These are phyloP conservation scores for Xylaria telfairii DNA, from an alignment of 495 filamentous ascomycete genomes.

Conservation along the genomic window DNA sequence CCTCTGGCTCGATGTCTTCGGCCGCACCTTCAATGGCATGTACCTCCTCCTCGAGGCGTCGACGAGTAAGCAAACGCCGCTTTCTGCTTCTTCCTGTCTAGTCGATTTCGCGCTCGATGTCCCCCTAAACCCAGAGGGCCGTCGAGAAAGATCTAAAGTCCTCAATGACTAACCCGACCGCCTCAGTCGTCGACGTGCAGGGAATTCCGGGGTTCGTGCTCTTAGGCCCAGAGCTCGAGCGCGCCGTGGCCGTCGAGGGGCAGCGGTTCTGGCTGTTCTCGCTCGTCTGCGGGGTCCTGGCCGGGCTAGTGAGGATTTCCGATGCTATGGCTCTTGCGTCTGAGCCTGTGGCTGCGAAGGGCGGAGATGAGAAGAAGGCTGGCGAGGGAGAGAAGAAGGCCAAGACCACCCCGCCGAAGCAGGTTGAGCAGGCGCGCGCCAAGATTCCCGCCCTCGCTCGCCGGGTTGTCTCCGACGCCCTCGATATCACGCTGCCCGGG, in stretches of 20 bases:
- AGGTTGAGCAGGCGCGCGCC: constrained; percentile 23
- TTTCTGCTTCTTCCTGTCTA: no score
- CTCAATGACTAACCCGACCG: no score
- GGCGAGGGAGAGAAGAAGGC: neutral
- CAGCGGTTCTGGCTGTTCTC: constrained; percentile 71
- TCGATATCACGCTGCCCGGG: constrained; percentile 65
- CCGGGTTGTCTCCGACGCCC: constrained; percentile 56
- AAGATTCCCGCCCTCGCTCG: constrained; percentile 40
- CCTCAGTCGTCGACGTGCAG: constrained; percentile 52
- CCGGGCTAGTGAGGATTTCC: constrained; percentile 35
- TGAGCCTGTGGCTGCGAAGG: neutral
- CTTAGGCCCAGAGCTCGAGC: constrained; percentile 39
- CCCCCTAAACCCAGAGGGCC: no score
- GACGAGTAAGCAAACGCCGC: no score
- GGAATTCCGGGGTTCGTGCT: constrained; percentile 53
- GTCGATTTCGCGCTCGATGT: no score
- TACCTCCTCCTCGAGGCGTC: constrained; percentile 55
- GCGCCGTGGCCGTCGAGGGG: constrained; percentile 52
- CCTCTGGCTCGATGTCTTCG: constrained; percentile 45
- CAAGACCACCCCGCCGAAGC: no score
- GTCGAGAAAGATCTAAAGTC: no score
- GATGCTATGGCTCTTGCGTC: neutral
- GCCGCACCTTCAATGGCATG: constrained; percentile 52
- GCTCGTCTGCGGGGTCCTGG: constrained; percentile 45
- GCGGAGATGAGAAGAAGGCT: neutral